Evolutionary conservation across 1,284 basidiomycete species (phyloP).

Genomic region (Ustilago lituana): DNA sequence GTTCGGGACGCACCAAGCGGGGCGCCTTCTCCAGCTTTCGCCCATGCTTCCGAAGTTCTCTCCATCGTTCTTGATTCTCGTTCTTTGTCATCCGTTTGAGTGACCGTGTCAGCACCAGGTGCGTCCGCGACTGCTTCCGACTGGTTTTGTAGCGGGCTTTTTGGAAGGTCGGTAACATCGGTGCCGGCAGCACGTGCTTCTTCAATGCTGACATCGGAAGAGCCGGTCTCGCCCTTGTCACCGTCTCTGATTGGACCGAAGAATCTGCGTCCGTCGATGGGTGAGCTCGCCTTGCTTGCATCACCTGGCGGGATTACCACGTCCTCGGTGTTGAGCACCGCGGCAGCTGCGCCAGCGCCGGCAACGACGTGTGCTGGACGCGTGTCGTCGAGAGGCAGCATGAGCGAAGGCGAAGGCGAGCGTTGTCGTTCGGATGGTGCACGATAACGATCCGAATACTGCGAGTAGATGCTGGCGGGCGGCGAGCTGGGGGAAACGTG

Average conservation of each 20-base stretch:
- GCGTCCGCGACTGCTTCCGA: not conserved
- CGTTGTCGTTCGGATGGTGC: constrained; percentile 14
- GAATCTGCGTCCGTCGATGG: constrained; percentile 22
- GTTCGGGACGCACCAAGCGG: constrained; percentile 30
- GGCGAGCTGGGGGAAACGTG: constrained; percentile 43
- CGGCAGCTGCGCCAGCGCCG: constrained; percentile 48
- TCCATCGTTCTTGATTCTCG: constrained; percentile 21
- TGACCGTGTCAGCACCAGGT: not conserved
- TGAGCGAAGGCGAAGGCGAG: constrained; percentile 42
- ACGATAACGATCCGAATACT: constrained; percentile 27
- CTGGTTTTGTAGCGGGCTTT: constrained; percentile 4
- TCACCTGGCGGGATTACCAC: constrained; percentile 51
- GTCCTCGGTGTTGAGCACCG: constrained; percentile 54
- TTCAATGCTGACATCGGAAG: constrained; percentile 18
- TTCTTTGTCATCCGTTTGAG: constrained; percentile 21
- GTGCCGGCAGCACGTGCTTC: constrained; percentile 38
- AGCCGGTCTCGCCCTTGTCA: not conserved
- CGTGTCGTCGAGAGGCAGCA: constrained; percentile 22
- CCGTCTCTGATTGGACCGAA: constrained; percentile 8
- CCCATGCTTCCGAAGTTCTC: constrained; percentile 2
- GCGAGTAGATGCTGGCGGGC: constrained; percentile 33
- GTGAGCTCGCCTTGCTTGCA: constrained; percentile 57
- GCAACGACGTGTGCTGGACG: constrained; percentile 19
- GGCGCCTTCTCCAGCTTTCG: constrained; percentile 3
- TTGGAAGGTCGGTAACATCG: constrained; percentile 34